Evolutionary conservation across 2,329 filamentous ascomycete genomes (phyloP).

Genomic region (Clarireedia hainanense): DNA sequence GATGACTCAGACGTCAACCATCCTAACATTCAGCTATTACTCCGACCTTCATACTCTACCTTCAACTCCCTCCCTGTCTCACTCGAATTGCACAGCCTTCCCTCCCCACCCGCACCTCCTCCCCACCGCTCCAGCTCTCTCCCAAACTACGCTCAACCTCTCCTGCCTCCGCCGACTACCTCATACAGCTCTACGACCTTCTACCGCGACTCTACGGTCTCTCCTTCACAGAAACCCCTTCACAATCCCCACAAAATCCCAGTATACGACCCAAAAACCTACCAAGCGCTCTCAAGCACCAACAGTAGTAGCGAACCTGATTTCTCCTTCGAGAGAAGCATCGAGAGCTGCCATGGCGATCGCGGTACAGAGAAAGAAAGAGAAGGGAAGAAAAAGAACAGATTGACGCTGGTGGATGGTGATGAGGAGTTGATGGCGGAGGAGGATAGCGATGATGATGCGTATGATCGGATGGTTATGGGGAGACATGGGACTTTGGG

Average conservation of each 20-base stretch:
- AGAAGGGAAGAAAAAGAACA: constrained; percentile 28
- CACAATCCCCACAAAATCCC: neutral
- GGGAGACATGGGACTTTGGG: constrained; percentile 10
- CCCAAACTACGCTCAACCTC: neutral
- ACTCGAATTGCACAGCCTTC: neutral
- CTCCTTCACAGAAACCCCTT: neutral
- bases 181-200: constrained; percentile 9
- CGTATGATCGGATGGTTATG: constrained; percentile 28
- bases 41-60: neutral
- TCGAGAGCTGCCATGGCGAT: constrained; percentile 5
- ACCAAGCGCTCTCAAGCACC: neutral
- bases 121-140: neutral
- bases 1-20: neutral
- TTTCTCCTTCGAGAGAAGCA: constrained; percentile 2
- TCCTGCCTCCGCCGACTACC: neutral
- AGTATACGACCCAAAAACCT: neutral
- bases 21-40: neutral
- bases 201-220: constrained; percentile 7
- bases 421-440: constrained; percentile 8
- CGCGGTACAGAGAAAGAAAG: constrained; percentile 7
- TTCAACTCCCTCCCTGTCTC: neutral
- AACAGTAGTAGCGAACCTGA: neutral
- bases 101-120: neutral
- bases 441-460: constrained; percentile 29
- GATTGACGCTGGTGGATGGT: neutral